Evolutionary conservation across 148 eudicot species (phyloP).

Genomic region (Chenopodium formosanum): DNA sequence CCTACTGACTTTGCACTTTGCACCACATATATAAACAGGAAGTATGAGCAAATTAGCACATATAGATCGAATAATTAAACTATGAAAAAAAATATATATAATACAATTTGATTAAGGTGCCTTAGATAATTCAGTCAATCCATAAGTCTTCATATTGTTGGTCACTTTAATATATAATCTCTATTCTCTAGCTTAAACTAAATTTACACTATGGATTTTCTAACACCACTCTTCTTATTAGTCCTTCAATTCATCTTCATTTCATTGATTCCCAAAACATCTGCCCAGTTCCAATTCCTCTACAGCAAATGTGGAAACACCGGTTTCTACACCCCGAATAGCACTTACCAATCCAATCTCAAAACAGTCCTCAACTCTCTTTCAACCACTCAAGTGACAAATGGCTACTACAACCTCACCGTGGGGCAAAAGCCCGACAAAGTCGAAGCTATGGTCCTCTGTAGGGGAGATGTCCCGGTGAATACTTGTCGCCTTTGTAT

Average conservation of each 20-base stretch:
- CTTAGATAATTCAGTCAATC: too few species aligned
- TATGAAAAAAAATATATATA: neutral
- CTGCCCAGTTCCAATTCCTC: constrained; percentile 23
- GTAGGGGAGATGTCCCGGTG: constrained; percentile 23
- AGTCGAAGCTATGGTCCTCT: constrained; percentile 29
- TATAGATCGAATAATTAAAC: too few species aligned
- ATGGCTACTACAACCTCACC: constrained; percentile 42
- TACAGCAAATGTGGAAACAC: neutral
- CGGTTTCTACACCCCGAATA: constrained; percentile 26
- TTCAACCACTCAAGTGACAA: constrained; percentile 21
- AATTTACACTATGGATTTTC: too few species aligned
- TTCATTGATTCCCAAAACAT: neutral
- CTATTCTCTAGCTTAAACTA: neutral
- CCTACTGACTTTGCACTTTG: too few species aligned
- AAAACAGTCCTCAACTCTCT: constrained; percentile 14
- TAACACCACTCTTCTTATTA: neutral
- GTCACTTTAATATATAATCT: neutral
- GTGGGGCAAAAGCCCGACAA: constrained; percentile 31
- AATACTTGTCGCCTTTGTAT: constrained; percentile 21
- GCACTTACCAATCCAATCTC: constrained; percentile 30
- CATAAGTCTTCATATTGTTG: neutral
- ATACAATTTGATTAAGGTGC: neutral
- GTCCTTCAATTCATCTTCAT: neutral
- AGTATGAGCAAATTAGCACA: too few species aligned
- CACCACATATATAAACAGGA: too few species aligned